Percentiles rank a stretch among this genome's conserved stretches.
These are phyloP conservation scores for Scopulariopsis brevicaulis DNA, from an alignment of 2,329 filamentous ascomycete species.

Conservation along the genomic window DNA sequence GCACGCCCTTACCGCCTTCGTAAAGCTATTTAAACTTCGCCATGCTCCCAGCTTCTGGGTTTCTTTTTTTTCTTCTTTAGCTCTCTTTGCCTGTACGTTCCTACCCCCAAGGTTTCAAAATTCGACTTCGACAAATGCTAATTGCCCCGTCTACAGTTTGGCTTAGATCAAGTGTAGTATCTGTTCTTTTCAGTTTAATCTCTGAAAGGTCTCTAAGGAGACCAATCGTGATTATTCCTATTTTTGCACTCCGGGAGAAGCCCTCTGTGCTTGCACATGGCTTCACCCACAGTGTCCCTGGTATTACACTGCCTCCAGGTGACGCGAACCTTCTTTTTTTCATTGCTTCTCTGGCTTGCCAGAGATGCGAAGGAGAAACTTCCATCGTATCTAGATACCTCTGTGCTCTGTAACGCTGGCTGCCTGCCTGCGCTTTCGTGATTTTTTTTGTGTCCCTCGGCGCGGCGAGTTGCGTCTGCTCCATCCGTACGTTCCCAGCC, in stretches of 20 bases:
- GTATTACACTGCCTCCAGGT: slow-evolving; percentile 32
- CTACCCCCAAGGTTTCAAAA: slow-evolving; percentile 1
- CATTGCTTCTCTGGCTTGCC: slow-evolving; percentile 26
- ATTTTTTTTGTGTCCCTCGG: no score
- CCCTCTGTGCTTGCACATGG: slow-evolving; percentile 66
- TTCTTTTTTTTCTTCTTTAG: slow-evolving; percentile 6
- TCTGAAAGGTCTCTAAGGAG: slow-evolving; percentile 70
- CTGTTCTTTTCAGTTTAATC: slow-evolving; percentile 97
- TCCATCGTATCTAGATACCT: not conserved
- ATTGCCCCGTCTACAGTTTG: slow-evolving; percentile 25
- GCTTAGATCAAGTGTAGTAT: slow-evolving; percentile 68
- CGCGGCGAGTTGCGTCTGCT: no score
- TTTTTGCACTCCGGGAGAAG: slow-evolving; percentile 49
- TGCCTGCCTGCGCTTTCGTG: no score
- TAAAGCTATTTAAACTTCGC: not conserved
- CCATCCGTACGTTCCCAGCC: no score
- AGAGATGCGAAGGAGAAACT: slow-evolving; percentile 25
- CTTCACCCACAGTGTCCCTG: slow-evolving; percentile 39
- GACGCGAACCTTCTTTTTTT: slow-evolving; percentile 26
- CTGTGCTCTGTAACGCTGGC: no score
- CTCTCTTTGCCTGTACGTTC: slow-evolving; percentile 6
- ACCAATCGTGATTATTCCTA: slow-evolving; percentile 71
- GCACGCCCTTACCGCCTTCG: slow-evolving; percentile 1
- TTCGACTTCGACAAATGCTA: not conserved
- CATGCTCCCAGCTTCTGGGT: not conserved